Evolutionary conservation across 441 rosid genomes (phyloP).

Genomic region (Erodium moschatum): DNA sequence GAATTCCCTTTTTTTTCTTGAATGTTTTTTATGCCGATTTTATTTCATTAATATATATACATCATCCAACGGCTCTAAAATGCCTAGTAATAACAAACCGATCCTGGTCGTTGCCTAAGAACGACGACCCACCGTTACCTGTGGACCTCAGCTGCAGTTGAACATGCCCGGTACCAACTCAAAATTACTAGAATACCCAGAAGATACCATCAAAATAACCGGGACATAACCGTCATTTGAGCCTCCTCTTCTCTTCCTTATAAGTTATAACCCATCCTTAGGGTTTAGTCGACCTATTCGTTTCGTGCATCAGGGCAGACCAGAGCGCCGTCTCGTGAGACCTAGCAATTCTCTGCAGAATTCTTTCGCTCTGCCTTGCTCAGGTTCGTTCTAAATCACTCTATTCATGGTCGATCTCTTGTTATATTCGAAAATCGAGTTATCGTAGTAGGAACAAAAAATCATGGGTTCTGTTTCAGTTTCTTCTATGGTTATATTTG

Average conservation of each 20-base stretch:
- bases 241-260: background rate
- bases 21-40: too few relatives aligned
- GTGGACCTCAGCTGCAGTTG: too few relatives aligned
- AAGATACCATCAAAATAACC: background rate
- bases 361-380: background rate
- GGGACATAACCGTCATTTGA: background rate
- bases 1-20: background rate
- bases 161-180: too few relatives aligned
- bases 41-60: too few relatives aligned
- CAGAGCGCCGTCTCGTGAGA: background rate
- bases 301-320: background rate
- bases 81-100: background rate
- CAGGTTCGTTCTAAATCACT: conserved; percentile 2
- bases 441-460: background rate
- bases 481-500: background rate
- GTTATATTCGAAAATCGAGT: background rate
- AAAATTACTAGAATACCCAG: background rate
- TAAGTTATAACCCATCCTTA: background rate
- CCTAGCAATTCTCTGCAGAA: background rate
- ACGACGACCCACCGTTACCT: too few relatives aligned
- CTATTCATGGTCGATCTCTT: background rate
- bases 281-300: background rate
- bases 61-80: background rate
- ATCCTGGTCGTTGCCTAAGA: too few relatives aligned
- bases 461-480: background rate